Evolutionary conservation across 306 rosid species (phyloP).

Genomic region (Cicer judaicum): DNA sequence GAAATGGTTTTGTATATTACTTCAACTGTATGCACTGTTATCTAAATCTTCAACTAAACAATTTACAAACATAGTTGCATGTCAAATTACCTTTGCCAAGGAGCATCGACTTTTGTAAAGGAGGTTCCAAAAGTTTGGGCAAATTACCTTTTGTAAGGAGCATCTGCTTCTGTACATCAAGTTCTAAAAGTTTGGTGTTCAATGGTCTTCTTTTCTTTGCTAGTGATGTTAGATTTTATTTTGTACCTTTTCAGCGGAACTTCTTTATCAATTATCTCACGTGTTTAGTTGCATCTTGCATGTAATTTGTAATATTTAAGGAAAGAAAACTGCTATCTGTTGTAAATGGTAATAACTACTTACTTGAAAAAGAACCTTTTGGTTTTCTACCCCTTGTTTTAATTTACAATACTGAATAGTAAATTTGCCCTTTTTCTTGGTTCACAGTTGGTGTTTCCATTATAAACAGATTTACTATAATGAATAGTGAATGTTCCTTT

Average conservation of each 20-base stretch:
- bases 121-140: constrained; percentile 15
- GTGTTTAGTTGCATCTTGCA: neutral
- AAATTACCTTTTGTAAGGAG: constrained; percentile 10
- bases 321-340: neutral
- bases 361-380: neutral
- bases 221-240: neutral
- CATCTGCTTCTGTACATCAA: constrained; percentile 8
- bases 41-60: neutral
- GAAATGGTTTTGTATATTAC: neutral
- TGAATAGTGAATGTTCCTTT: neutral
- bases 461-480: constrained; percentile 5
- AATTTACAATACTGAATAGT: constrained; percentile 13
- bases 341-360: neutral
- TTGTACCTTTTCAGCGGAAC: constrained; percentile 2
- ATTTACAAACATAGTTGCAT: neutral
- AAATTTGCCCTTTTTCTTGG: neutral
- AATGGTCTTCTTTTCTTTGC: neutral
- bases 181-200: constrained; percentile 15
- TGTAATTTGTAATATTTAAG: constrained; percentile 5
- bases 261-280: constrained; percentile 12
- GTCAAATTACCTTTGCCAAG: constrained; percentile 12
- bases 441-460: neutral
- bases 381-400: neutral
- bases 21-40: constrained; percentile 1
- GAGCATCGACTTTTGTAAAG: constrained; percentile 2